Evolutionary conservation across 2,329 filamentous ascomycete species (phyloP), one percentile per base, ranked within the genome.

Genomic region (Ceratocystis albifundus): DNA sequence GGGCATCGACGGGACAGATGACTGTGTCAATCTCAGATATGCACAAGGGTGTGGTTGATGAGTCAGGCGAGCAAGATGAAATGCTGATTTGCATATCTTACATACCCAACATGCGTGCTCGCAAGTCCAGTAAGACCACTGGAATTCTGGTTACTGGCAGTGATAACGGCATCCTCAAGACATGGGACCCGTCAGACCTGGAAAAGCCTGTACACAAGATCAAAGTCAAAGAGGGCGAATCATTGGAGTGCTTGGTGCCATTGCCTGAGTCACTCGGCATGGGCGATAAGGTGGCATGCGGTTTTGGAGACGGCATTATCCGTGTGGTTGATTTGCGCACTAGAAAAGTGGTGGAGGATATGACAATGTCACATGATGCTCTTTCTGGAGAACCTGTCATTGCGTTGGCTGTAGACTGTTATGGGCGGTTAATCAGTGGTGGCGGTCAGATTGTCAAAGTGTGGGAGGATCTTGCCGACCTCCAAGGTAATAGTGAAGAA

Each of bases 111-210:
- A 76, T 96, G 68, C 85, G 88, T 0, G 85, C 87, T 36, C 86
- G 84, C 73, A 79, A 79, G 69, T 80, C 82, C 68, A 72, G 61
- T 22, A 77, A 81, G 46, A 87, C 84, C 71, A 88, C 89, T 61
- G 90, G 90, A 4, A 81, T 94, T 2, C 75, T 94, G 2, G 89
- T 91, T 0, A 88, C 89, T 45, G 90, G 89, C 25, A 85, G 82
- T 30, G 87, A 84, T 20, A 87, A 84, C 53, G 94, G 94, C 2
- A 85, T 96, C 1, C 75, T 97, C 69, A 96, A 92, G 3, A 78
- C 97, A 5, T 99, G 94, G 92, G 93, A 99, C 75, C 88, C 88
- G 70, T 93, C 93, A 0, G 85, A 89, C 0, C 97, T 94, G 93
- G 92, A 96, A 72, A 55, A 61, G 45, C 67, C 67, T 2, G 62